Evolutionary conservation across 352 stramenopile genomes (phyloP), one percentile per base, ranked within the genome.

Genomic region (Phytophthora capsici): DNA sequence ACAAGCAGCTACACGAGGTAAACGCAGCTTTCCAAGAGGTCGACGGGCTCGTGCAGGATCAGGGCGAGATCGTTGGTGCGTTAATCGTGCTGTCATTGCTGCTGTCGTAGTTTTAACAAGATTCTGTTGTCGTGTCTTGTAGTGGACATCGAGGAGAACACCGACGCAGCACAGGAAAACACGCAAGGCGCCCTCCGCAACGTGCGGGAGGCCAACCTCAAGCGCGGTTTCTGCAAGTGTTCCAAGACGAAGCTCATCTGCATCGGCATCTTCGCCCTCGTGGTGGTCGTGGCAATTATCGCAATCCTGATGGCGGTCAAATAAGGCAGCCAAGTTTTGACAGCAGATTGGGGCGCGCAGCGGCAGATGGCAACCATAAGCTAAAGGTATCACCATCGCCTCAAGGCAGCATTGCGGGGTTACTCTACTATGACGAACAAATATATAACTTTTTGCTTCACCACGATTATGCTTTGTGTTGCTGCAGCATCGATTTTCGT

Each of bases 11-110:
- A 25, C 71, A 78, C 6, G 82, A 90, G 14, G 81, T 90, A 26
- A 87, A 90, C 47, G 79, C 82, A 1, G 82, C 82, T 19, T 90
- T 75, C 71, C 77, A 79, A 44, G 82, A 90, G 51, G 77, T 90
- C 2, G 82, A 90, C 38, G 75, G 78, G 16, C 71, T 90, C 6
- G 73, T 90, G 32, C 70, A 80, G 34, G 74, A 90, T 40, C 82
- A 90, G 55, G 79, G 77, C 64, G 82, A 90, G 75, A 78, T 89
- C 28, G 75, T 86, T 44, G 76, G 79, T 88, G 53, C 59, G 78
- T 77, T 34, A 41, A n/a, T 19, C 16, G 9, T 58, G 28, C 3
- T 34, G 28, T 34, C 28, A 34, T 13, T 34, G 14, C 45, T 44
- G 13, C 2, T 57, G 36, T 16, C 4, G 28, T 34, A 34, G 8